A percentile compares a stretch with the other conserved stretches of the same genome.
phyloP scores from a whole-genome alignment of 2,329 filamentous ascomycete genomes.

The Basipetospora chlamydospora region DNA sequence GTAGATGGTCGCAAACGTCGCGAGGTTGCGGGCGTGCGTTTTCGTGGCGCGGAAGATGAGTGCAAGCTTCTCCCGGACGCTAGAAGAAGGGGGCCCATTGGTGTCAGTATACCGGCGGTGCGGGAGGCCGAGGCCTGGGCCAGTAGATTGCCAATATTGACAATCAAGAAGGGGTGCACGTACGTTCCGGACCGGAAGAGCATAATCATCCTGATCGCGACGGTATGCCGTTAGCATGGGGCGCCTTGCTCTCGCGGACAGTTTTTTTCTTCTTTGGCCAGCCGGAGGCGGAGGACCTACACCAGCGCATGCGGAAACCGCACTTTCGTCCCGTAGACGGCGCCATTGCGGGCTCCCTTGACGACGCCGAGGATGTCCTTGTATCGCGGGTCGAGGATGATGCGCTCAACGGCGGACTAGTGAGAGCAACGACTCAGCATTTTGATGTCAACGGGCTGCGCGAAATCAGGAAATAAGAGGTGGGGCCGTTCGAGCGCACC shows the following conservation, averaged over 20 bases:
- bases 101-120: background rate
- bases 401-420: conserved; percentile 56
- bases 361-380: conserved; percentile 72
- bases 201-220: conserved; percentile 64
- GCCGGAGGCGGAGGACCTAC: conserved; percentile 16
- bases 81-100: conserved; percentile 10
- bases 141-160: too few relatives aligned
- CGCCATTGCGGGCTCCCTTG: conserved; percentile 91
- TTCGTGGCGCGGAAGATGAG: conserved; percentile 76
- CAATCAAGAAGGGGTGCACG: conserved; percentile 17
- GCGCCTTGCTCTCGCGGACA: too few relatives aligned
- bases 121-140: too few relatives aligned
- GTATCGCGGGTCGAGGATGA: conserved; percentile 71
- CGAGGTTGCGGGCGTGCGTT: conserved; percentile 83
- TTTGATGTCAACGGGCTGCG: background rate
- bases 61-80: conserved; percentile 58
- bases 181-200: conserved; percentile 86
- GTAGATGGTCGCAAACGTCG: conserved; percentile 82
- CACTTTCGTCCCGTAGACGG: conserved; percentile 93
- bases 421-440: background rate
- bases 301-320: conserved; percentile 96
- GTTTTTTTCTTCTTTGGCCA: too few relatives aligned
- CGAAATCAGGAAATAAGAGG: too few relatives aligned
- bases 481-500: conserved; percentile 11
- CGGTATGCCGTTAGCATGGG: conserved; percentile 1